phyloP scores from a whole-genome alignment of 106 monocot genomes.

The Dendrobium huoshanense region DNA sequence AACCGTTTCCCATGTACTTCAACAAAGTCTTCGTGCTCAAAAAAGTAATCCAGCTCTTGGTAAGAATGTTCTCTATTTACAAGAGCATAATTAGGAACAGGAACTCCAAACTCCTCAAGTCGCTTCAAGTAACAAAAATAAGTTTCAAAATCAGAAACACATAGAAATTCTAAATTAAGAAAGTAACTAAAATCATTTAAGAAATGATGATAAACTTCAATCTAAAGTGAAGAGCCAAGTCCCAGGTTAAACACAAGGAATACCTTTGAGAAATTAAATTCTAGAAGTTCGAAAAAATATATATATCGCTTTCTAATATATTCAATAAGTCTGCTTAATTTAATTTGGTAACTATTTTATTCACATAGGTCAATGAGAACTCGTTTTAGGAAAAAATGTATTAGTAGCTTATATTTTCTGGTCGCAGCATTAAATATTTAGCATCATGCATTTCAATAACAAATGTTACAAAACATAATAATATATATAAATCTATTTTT shows the following conservation, averaged over 20 bases:
- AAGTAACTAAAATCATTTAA: not conserved
- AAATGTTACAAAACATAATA: not conserved
- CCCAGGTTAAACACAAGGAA: not conserved
- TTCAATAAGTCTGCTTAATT: not conserved
- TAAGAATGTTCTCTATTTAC: conserved; percentile 82
- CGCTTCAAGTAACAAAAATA: conserved; percentile 30
- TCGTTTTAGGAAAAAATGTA: too few relatives aligned
- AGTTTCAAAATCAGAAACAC: not conserved
- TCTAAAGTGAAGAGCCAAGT: not conserved
- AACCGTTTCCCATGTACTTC: conserved; percentile 93
- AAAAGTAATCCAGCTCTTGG: conserved; percentile 92
- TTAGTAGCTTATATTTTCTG: not conserved
- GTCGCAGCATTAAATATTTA: not conserved
- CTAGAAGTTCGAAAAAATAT: not conserved
- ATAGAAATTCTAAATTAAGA: not conserved
- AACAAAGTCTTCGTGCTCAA: conserved; percentile 98
- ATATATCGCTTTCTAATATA: not conserved
- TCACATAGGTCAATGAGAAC: not conserved
- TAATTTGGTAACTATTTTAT: not conserved
- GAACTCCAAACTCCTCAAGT: conserved; percentile 81
- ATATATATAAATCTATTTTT: not conserved
- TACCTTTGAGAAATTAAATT: not conserved
- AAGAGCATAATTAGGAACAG: conserved; percentile 90
- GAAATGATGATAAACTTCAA: not conserved
- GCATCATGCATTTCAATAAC: not conserved